A percentile compares a stretch with the other conserved stretches of the same genome.
phyloP scores from a whole-genome alignment of 768 basidiomycete genomes.

The Rhodosporidiobolus odoratus region DNA sequence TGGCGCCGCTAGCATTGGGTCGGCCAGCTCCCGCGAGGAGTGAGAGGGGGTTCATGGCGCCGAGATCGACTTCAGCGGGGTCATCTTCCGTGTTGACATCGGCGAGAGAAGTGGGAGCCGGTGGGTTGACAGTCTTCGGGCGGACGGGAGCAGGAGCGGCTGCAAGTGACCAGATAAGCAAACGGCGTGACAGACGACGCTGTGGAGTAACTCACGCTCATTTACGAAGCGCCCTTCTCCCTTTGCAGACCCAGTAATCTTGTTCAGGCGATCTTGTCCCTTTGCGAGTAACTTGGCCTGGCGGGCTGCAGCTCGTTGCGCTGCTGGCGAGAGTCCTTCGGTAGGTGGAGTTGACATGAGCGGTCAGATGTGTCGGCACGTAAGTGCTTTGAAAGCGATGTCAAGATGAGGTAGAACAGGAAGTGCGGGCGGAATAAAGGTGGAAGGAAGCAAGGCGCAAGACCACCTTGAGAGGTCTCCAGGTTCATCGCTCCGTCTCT shows the following conservation, averaged over 20 bases:
- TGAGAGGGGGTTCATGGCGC: constrained; percentile 8
- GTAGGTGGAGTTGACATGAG: background rate
- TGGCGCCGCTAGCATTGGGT: background rate
- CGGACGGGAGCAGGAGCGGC: background rate
- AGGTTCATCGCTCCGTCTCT: no score
- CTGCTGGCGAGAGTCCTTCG: background rate
- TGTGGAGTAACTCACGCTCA: constrained; percentile 7
- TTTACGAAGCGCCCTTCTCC: constrained; percentile 32
- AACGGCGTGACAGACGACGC: rapidly evolving
- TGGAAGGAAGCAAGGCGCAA: no score
- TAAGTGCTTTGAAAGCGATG: background rate
- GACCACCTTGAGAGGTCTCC: no score
- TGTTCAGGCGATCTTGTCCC: constrained; percentile 23
- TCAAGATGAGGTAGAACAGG: background rate
- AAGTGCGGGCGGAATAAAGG: no score
- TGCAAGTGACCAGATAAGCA: background rate
- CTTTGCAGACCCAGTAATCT: constrained; percentile 33
- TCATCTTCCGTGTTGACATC: constrained; percentile 33
- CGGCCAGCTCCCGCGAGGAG: background rate
- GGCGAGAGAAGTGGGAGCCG: background rate
- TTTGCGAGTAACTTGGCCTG: constrained; percentile 36
- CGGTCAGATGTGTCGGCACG: background rate
- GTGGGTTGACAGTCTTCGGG: background rate
- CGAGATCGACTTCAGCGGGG: constrained; percentile 36
- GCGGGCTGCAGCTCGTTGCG: constrained; percentile 9